Conservation (phyloP, 1,139 yeast genomes). For the Blastobotrys arbuscula region DNA sequence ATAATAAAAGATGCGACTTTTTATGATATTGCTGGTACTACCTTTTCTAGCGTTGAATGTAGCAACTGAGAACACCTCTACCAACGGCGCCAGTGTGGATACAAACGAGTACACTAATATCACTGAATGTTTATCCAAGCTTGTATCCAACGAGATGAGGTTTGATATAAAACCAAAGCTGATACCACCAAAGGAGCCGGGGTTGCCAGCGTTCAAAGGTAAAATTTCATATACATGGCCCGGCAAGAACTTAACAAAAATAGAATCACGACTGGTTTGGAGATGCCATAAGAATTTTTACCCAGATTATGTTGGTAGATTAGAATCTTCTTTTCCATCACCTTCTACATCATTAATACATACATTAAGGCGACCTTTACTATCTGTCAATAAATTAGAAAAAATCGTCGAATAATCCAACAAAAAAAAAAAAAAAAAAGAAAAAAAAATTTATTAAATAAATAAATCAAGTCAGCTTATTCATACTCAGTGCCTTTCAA, state of each 20-base stretch:
- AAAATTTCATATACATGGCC: neutral
- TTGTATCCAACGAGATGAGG: neutral
- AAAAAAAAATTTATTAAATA: neutral
- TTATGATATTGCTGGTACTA: neutral
- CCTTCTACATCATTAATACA: neutral
- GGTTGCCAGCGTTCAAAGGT: neutral
- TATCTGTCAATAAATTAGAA: neutral
- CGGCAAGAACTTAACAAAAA: neutral
- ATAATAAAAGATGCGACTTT: too few relatives aligned
- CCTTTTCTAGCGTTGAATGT: neutral
- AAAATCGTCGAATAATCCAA: slow-evolving; percentile 1
- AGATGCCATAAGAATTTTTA: neutral
- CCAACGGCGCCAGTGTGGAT: neutral
- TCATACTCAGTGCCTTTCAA: neutral
- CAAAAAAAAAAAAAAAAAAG: too few relatives aligned
- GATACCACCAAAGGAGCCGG: slow-evolving; percentile 1
- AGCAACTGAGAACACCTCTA: too few relatives aligned
- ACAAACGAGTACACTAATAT: neutral
- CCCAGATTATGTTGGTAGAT: neutral
- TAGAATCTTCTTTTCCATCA: neutral
- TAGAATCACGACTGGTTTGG: slow-evolving; percentile 1
- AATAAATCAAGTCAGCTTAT: neutral
- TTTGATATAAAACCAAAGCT: neutral
- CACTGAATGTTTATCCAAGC: neutral
- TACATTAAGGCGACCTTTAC: neutral